Base-by-base conservation (phyloP, 768 basidiomycete species). In the Boletus rubescentipes region DNA sequence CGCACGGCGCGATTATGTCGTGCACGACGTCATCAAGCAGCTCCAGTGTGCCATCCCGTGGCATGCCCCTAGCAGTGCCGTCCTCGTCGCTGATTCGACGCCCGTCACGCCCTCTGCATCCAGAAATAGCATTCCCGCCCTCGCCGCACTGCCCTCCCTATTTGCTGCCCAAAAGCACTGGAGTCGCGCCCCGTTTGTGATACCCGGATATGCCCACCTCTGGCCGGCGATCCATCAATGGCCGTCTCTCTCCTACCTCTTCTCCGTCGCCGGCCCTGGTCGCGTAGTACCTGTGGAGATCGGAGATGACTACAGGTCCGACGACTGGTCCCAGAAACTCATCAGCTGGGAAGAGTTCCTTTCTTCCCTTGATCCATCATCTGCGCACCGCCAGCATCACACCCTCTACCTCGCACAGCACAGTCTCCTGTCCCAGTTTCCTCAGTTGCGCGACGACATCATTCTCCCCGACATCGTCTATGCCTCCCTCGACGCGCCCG, bases 241-340 rank as follows among this genome's bases (percentile, higher is more conserved):
- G 96, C 58, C 69, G 11, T 87, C 83, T 16, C 71, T 76, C 6
- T 67, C 74, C 3, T 98, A 99, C 66, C 79, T 99, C 1, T 77
- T 78, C 14, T 73, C 76, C 5, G 73, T 85, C 1, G 82, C 88
- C 2, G 97, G 97, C 14, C 82, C 81, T 39, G 94, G 89, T 2
- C 80, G 97, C 20, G 72, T 91, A 5, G 88, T 98, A 1, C 97
- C 96, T 6, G 86, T 98, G 8, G 96, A 98, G 71, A 72, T 97
- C 16, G 96, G 96, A 14, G 69, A 71, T 32, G 89, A 94, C 65
- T 98, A 98, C 70, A 84, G 91, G 29, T 73, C 77, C 11, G 80
- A 82, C 20, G 81, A 82, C 42, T 99, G 97, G 97, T 79, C 79
- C 1, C 96, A 96, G 68, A 72, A 72, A 59, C 74, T 98, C 49